Base-by-base conservation (phyloP, 2,329 filamentous ascomycete species). In the Xylogone sp. region DNA sequence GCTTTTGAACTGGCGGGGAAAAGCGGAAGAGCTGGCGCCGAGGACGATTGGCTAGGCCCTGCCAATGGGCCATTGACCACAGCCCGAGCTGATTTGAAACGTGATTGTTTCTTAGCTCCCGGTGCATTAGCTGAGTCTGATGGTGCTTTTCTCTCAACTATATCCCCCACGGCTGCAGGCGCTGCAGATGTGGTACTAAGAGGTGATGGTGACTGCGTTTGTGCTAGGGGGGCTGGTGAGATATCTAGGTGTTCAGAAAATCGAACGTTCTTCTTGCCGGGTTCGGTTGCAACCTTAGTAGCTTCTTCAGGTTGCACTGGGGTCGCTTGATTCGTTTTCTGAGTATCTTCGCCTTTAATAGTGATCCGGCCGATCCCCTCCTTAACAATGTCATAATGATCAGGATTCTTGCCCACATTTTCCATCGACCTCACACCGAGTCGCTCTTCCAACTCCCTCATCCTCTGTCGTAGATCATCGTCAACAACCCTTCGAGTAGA, bases 391-490 rank as follows among this genome's bases (percentile, higher is more conserved):
- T 69, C 65, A 18, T 59, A 58, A 18, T 65, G 58, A 45, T 53
- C 56, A 3, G 55, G 51, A 59, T 74, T 68, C 54, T 79, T 82
- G 49, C 77, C 82, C 45, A 85, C 62, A 62, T 80, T 86, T 64
- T 76, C 76, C 56, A 72, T 74, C 49, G 60, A 58, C 53, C 66
- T 79, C 56, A 85, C 79, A n/a, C 76, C 78, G 0, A 97, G 77
- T 56, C 84, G 86, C 64, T 86, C 77, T 68, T 97, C 88, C 3
- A 99, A 75, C 58, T 92, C 88, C 43, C 87, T 78, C 94, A 99
- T 97, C 59, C 89, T 81, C 59, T 81, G 77, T 27, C 84, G 82
- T 16, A 68, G 39, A 63, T 96, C 95, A 13, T 88, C 85, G 43
- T 90, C 83, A 48, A 97, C 71, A 12, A 85, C 76, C 19, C 77